These are phyloP conservation scores for Arachis monticola DNA, from an alignment of 331 rosid species.

Conservation along the genomic window DNA sequence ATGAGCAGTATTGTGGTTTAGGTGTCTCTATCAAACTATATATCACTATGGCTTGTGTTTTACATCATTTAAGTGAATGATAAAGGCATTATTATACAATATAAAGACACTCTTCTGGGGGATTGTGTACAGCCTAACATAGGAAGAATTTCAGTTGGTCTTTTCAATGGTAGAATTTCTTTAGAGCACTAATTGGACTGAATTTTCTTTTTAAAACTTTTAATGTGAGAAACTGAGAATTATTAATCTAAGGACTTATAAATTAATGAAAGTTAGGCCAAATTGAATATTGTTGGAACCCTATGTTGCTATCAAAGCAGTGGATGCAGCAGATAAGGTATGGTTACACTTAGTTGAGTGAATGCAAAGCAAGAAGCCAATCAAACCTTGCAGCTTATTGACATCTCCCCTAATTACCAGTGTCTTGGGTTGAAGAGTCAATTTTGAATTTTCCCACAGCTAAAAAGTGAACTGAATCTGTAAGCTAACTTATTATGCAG, in stretches of 20 bases:
- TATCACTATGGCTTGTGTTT: not conserved
- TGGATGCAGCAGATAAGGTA: not conserved
- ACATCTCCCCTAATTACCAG: not conserved
- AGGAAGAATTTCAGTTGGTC: too few relatives aligned
- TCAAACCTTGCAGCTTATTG: not conserved
- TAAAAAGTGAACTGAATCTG: too few relatives aligned
- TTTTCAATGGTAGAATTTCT: too few relatives aligned
- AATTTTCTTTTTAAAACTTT: too few relatives aligned
- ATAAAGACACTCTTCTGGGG: not conserved
- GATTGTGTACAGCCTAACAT: not conserved
- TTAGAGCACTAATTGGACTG: too few relatives aligned
- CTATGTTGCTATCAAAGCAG: not conserved
- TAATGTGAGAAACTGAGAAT: not conserved
- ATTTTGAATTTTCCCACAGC: not conserved
- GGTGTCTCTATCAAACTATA: conserved; percentile 19
- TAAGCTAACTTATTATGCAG: too few relatives aligned
- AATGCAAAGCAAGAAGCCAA: not conserved
- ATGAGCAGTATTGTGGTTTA: conserved; percentile 37
- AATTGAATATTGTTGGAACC: not conserved
- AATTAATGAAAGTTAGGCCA: conserved; percentile 17
- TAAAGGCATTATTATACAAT: not conserved
- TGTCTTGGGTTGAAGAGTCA: not conserved
- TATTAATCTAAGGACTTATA: not conserved
- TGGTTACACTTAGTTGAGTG: not conserved
- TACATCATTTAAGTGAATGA: not conserved